phyloP scores from a whole-genome alignment of 2,329 filamentous ascomycete genomes.

The Botryotinia convoluta region DNA sequence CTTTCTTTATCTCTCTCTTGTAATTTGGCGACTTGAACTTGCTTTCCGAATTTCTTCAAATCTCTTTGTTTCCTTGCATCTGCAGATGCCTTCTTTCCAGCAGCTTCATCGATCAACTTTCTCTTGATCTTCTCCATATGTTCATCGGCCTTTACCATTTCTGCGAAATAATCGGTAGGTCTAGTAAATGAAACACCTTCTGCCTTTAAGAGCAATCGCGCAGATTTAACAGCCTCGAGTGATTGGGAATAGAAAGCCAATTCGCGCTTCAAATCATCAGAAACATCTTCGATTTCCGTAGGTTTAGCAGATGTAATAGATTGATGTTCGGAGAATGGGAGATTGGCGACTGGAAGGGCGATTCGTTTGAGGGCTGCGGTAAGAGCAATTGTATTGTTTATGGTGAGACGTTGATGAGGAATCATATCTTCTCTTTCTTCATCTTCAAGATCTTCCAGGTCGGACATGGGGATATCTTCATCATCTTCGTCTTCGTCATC shows the following conservation, averaged over 20 bases:
- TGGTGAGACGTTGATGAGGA: constrained; percentile 88
- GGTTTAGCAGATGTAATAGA: constrained; percentile 65
- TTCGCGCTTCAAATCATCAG: constrained; percentile 90
- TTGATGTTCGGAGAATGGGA: constrained; percentile 82
- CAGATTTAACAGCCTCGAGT: constrained; percentile 72
- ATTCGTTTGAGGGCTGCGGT: constrained; percentile 77
- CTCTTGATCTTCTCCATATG: constrained; percentile 97
- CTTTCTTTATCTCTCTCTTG: constrained; percentile 93
- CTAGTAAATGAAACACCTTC: constrained; percentile 85
- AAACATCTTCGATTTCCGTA: constrained; percentile 75
- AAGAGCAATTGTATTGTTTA: constrained; percentile 93
- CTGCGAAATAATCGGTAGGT: constrained; percentile 93
- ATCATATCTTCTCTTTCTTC: constrained; percentile 84
- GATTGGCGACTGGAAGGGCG: constrained; percentile 62
- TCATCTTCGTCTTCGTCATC: constrained; percentile 67
- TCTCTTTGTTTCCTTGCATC: constrained; percentile 92
- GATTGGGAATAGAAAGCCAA: constrained; percentile 90
- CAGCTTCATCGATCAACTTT: constrained; percentile 88
- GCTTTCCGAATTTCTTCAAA: constrained; percentile 98
- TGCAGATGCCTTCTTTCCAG: constrained; percentile 84
- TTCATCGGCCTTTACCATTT: constrained; percentile 98
- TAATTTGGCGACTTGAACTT: constrained; percentile 92
- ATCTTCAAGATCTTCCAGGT: constrained; percentile 74
- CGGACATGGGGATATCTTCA: constrained; percentile 85
- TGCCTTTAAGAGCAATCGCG: constrained; percentile 70